These are phyloP conservation scores for Kwoniella sp. DNA, from an alignment of 768 basidiomycete species.

Conservation along the genomic window DNA sequence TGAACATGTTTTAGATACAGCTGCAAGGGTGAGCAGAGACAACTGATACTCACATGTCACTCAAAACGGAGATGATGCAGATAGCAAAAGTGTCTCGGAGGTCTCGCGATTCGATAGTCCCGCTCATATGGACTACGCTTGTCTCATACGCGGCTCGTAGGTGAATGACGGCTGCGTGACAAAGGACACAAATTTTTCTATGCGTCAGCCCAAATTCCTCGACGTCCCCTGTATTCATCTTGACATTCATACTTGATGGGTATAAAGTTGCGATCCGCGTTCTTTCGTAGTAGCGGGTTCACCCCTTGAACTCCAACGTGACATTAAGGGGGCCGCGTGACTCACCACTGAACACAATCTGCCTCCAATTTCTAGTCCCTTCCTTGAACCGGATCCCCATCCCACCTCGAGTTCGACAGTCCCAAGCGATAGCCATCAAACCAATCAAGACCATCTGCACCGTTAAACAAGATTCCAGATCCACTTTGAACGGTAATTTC, in stretches of 20 bases:
- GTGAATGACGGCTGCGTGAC: slow-evolving; percentile 36
- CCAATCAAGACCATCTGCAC: slow-evolving; percentile 43
- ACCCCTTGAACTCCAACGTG: no score
- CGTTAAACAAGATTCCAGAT: slow-evolving; percentile 29
- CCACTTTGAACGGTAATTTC: slow-evolving; percentile 30
- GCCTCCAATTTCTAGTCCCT: slow-evolving; percentile 42
- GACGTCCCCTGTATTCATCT: no score
- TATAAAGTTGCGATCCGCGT: no score
- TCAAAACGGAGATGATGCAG: slow-evolving; percentile 38
- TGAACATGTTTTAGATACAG: background rate
- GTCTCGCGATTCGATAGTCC: slow-evolving; percentile 30
- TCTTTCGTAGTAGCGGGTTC: no score
- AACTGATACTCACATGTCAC: slow-evolving; percentile 38
- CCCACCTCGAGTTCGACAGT: slow-evolving; percentile 40
- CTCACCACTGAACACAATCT: slow-evolving; percentile 40
- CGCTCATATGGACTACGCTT: slow-evolving; percentile 21
- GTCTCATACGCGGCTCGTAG: slow-evolving; percentile 42
- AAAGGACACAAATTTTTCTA: no score
- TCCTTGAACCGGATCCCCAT: slow-evolving; percentile 45
- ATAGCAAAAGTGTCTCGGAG: slow-evolving; percentile 44
- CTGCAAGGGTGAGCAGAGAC: background rate
- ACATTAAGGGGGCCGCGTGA: no score
- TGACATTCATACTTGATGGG: no score
- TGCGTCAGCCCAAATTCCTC: no score
- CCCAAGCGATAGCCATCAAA: slow-evolving; percentile 44